Evolutionary conservation across 192 early-diverging fungal species (phyloP).

Genomic region (Allomyces macrogynus): DNA sequence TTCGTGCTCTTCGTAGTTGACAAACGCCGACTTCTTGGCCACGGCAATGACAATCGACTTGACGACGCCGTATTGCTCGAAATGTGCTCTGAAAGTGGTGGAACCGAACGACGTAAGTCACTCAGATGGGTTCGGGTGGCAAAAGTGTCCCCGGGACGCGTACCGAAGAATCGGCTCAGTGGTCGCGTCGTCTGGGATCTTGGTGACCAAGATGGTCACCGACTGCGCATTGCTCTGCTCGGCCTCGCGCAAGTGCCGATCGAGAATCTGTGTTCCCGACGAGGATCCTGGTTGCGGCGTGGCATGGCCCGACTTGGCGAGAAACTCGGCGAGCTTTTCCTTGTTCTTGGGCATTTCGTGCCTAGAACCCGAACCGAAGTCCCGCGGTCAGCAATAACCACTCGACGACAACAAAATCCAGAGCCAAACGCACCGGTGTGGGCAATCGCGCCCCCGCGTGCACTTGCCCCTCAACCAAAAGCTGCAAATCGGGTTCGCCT

Average conservation of each 20-base stretch:
- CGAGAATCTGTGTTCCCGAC: background rate
- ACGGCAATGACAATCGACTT: background rate
- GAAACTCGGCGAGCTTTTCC: slow-evolving; percentile 47
- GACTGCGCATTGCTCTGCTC: background rate
- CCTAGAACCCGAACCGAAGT: slow-evolving; percentile 11
- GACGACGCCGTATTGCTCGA: background rate
- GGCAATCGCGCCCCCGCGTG: slow-evolving; percentile 84
- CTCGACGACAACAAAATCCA: background rate
- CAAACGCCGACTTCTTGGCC: background rate
- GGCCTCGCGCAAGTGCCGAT: background rate
- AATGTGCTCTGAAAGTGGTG: background rate
- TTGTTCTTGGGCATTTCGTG: slow-evolving; percentile 73
- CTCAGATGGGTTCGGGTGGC: too few species aligned
- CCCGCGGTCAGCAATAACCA: background rate
- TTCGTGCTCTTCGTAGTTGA: background rate
- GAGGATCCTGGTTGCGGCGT: background rate
- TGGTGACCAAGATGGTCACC: background rate
- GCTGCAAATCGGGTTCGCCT: slow-evolving; percentile 76
- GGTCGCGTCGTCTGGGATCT: background rate
- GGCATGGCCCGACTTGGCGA: background rate
- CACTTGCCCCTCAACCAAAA: slow-evolving; percentile 92
- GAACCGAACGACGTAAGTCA: too few species aligned
- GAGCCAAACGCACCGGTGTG: slow-evolving; percentile 35
- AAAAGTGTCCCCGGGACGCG: too few species aligned
- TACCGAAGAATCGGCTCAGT: background rate